Percentiles rank a stretch among this genome's conserved stretches.
These are phyloP conservation scores for Pistacia vera DNA, from an alignment of 345 rosid species.

Conservation along the genomic window DNA sequence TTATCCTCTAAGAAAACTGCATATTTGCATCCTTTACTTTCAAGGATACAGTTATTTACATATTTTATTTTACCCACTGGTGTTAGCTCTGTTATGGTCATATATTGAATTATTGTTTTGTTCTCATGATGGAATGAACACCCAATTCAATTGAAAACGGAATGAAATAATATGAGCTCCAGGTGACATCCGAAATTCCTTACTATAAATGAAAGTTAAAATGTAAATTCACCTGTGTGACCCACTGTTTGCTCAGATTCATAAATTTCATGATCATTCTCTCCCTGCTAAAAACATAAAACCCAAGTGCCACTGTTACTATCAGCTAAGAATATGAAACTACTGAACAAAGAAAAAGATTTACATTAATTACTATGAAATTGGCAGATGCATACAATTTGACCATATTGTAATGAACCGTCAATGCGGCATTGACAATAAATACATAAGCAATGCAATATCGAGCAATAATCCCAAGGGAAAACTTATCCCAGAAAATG, in stretches of 20 bases:
- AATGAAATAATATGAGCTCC: conserved; percentile 2
- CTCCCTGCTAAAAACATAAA: conserved; percentile 64
- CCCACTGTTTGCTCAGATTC: conserved; percentile 86
- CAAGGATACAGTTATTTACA: no score
- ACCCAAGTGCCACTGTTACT: conserved; percentile 7
- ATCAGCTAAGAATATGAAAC: neutral
- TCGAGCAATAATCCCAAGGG: neutral
- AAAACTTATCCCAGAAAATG: neutral
- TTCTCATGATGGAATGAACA: no score
- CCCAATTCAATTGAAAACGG: neutral
- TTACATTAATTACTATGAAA: neutral
- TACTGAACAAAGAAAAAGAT: neutral
- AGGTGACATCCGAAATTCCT: neutral
- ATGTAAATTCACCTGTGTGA: conserved; percentile 69
- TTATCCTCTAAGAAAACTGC: no score
- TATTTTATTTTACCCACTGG: no score
- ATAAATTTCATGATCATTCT: conserved; percentile 84
- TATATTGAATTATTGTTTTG: no score
- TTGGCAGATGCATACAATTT: neutral
- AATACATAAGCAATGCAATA: neutral
- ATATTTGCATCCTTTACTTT: no score
- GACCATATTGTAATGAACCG: neutral
- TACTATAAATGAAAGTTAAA: conserved; percentile 3
- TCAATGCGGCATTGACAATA: neutral
- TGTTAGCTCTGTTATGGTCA: no score